These are phyloP conservation scores for Beauveria australis DNA, from an alignment of 2,329 filamentous ascomycete species.

Conservation along the genomic window DNA sequence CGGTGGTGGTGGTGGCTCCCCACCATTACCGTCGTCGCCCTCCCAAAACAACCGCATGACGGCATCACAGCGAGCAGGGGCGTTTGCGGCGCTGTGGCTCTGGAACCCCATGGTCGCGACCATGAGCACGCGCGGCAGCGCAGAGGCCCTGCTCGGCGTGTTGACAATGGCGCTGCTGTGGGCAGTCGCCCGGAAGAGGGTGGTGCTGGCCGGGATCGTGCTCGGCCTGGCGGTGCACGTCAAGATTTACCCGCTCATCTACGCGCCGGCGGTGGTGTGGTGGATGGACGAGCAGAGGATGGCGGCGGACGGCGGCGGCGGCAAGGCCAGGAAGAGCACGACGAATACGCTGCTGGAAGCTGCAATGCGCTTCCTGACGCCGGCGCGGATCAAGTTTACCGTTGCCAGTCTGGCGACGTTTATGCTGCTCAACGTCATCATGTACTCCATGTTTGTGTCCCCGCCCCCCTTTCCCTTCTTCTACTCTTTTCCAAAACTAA, in stretches of 20 bases:
- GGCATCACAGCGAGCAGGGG: conserved; percentile 47
- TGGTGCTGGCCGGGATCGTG: conserved; percentile 60
- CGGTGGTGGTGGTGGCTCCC: no score
- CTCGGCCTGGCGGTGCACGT: conserved; percentile 86
- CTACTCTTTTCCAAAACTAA: background rate
- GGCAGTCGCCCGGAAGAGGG: conserved; percentile 60
- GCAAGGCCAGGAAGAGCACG: background rate
- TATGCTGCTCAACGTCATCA: conserved; percentile 60
- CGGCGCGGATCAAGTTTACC: conserved; percentile 48
- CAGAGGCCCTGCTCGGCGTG: conserved; percentile 80
- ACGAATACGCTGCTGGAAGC: conserved; percentile 14
- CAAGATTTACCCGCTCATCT: conserved; percentile 98
- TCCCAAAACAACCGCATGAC: conserved; percentile 29
- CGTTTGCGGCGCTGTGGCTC: conserved; percentile 82
- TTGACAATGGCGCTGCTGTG: conserved; percentile 77
- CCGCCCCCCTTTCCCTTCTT: accelerated
- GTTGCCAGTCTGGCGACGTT: conserved; percentile 66
- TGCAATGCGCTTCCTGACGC: conserved; percentile 39
- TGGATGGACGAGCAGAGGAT: conserved; percentile 60
- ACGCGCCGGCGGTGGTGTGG: conserved; percentile 73
- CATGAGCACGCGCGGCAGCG: conserved; percentile 91
- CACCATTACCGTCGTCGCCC: background rate
- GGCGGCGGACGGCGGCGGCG: background rate
- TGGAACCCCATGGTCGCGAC: conserved; percentile 97
- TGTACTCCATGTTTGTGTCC: conserved; percentile 63